Evolutionary conservation across 2,329 filamentous ascomycete genomes (phyloP).

Genomic region (Amylocarpus encephaloides): DNA sequence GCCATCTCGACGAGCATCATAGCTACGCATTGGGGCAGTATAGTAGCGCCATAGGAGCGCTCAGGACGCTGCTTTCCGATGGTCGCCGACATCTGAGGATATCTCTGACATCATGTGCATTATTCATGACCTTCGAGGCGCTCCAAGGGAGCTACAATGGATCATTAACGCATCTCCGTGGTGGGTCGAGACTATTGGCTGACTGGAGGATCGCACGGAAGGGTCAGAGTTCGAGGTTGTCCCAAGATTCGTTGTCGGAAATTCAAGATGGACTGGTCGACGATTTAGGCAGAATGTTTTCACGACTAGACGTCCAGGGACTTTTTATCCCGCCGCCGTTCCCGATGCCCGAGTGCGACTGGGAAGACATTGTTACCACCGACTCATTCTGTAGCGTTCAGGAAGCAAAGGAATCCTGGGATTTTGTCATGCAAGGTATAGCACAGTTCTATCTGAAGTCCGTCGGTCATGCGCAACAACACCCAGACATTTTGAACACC

Average conservation of each 20-base stretch:
- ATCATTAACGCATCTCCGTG: constrained; percentile 28
- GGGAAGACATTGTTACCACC: constrained; percentile 25
- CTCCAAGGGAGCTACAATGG: constrained; percentile 30
- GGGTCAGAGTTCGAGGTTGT: constrained; percentile 26
- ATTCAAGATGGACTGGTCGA: constrained; percentile 30
- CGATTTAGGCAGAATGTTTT: constrained; percentile 30
- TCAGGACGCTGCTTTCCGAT: constrained; percentile 25
- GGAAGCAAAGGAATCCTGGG: constrained; percentile 27
- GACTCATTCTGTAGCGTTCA: constrained; percentile 26
- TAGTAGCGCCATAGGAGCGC: constrained; percentile 27
- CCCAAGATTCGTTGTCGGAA: constrained; percentile 30
- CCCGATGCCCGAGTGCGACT: constrained; percentile 28
- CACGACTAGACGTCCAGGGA: constrained; percentile 28
- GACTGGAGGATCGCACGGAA: constrained; percentile 30
- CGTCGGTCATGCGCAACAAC: constrained; percentile 23
- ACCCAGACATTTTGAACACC: constrained; percentile 23
- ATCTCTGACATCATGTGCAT: constrained; percentile 28
- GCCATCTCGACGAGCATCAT: constrained; percentile 29
- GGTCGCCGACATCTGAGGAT: constrained; percentile 29
- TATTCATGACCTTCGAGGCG: constrained; percentile 31
- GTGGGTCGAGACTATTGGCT: constrained; percentile 27
- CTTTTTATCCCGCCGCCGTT: constrained; percentile 29
- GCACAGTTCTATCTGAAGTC: constrained; percentile 29
- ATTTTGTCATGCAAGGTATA: constrained; percentile 30
- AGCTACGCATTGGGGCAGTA: constrained; percentile 28